Base-by-base conservation (phyloP, 2,329 filamentous ascomycete genomes). In the Lachnellula hyalina region DNA sequence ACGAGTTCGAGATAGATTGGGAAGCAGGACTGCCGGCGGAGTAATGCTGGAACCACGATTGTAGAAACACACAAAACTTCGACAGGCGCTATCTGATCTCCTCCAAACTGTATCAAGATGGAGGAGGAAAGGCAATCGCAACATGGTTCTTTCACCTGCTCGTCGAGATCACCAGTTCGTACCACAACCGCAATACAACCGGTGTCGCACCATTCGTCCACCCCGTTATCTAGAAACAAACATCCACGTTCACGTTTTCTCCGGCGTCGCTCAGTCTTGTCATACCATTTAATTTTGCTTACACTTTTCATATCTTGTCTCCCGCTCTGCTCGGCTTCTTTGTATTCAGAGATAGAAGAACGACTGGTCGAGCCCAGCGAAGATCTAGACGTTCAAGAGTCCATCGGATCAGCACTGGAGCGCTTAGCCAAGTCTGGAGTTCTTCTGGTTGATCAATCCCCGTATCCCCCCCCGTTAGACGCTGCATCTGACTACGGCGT, bases 1-100 rank as follows among this genome's bases (percentile, higher is more conserved):
- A 46, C 49, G 47, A 48, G 42, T 9, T 45, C 19, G 34, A 44
- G 12, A 28, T 38, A 38, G 17, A 41, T 51, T 49, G 53, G 58
- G 61, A 61, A 52, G 61, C 59, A 58, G 40, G 55, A 28, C 48
- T 61, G 59, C 62, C 62, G 56, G 64, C 51, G 32, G 44, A 64
- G 63, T 59, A 50, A 68, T 67, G 65, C 61, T 67, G 64, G 66
- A 67, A 59, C 60, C 60, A 66, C 61, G 63, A 62, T 51, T 61
- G 55, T 63, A 61, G 49, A 36, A 53, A 48, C 38, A 50, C 42
- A 19, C 19, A 47, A 17, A 28, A 38, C 12, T 19, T 45, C 49
- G 42, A 54, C 21, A 35, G 15, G 12, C 14, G 32, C 1, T 40
- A 21, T 25, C 36, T 11, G 25, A 53, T 49, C 32, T 40, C 51